Base-by-base conservation (phyloP, 2,329 filamentous ascomycete species). In the Aspergillus fischeri region DNA sequence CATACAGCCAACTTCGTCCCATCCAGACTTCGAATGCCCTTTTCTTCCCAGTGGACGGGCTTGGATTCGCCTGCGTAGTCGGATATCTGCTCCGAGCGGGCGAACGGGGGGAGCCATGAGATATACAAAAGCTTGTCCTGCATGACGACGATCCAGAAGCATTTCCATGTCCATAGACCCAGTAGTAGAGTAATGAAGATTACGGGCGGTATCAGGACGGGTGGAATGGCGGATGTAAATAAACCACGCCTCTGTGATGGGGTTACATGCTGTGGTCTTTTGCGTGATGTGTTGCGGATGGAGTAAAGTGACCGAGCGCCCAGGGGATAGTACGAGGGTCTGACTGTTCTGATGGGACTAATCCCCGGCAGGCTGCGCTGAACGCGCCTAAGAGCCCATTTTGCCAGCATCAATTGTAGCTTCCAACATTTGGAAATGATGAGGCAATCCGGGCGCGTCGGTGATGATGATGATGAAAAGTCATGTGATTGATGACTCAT, bases 111-210 rank as follows among this genome's bases (percentile, higher is more conserved):
- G 52, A 92, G 74, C 49, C 87, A 88, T 0, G 89, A 88, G 77
- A 91, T 91, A 73, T 92, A 92, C 58, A 92, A 88, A 68, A 92
- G 90, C 68, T 88, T 87, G 67, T 92, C 90, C 73, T 92, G 90
- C 69, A 92, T 89, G 4, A 89, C 64, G 28, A 93, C 79, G 75
- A 92, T 84, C 85, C 91, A 89, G 53, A 85, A 72, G 67, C 88
- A 91, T 72, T 84, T 84, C 72, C 81, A 83, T 1, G 75, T 71
- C 81, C 81, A 92, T 14, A 92, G 76, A 3, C 80, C 80, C 20
- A 89, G 65, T 3, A 90, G 78, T 38, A 92, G 78, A 1, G 87
- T 85, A 14, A 78, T 70, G 67, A 91, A 92, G 47, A 90, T 77
- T 6, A 82, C 67, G 0, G 90, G 90, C 7, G 89, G 86, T 3